phyloP scores from a whole-genome alignment of 139 green algal species.

The Chlorokybus atmophyticus region DNA sequence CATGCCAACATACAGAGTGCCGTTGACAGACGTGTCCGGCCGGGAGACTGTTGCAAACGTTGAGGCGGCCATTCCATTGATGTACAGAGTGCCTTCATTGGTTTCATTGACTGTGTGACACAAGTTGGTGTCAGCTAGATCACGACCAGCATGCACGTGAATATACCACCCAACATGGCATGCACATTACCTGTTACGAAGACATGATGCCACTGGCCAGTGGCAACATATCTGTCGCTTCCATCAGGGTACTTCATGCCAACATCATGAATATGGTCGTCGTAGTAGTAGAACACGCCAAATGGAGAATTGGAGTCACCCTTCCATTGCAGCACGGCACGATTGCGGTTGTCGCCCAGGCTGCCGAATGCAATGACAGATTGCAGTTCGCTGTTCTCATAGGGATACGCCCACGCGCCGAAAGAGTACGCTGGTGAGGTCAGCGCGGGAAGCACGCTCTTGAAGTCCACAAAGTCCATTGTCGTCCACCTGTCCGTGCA shows the following conservation, averaged over 20 bases:
- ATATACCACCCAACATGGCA: too few relatives aligned
- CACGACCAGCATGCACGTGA: too few relatives aligned
- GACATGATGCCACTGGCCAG: conserved; percentile 21
- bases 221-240: conserved; percentile 7
- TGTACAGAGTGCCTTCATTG: conserved; percentile 21
- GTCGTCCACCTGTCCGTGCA: conserved; percentile 15
- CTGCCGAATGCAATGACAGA: conserved; percentile 21
- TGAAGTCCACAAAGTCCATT: conserved; percentile 20
- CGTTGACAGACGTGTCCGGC: conserved; percentile 3
- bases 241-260: conserved; percentile 14
- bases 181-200: too few relatives aligned
- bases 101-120: too few relatives aligned
- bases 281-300: conserved; percentile 34
- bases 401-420: conserved; percentile 14
- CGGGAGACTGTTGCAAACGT: conserved; percentile 12
- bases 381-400: conserved; percentile 16
- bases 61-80: conserved; percentile 10
- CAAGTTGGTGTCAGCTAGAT: too few relatives aligned
- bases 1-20: conserved; percentile 18
- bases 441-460: conserved; percentile 4
- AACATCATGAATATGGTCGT: conserved; percentile 28
- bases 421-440: conserved; percentile 8
- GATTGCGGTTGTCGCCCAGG: conserved; percentile 7
- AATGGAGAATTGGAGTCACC: not conserved
- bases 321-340: conserved; percentile 22